These are phyloP conservation scores for Lunasporangiospora selenospora DNA, from an alignment of 192 early-diverging fungal species.

Conservation along the genomic window DNA sequence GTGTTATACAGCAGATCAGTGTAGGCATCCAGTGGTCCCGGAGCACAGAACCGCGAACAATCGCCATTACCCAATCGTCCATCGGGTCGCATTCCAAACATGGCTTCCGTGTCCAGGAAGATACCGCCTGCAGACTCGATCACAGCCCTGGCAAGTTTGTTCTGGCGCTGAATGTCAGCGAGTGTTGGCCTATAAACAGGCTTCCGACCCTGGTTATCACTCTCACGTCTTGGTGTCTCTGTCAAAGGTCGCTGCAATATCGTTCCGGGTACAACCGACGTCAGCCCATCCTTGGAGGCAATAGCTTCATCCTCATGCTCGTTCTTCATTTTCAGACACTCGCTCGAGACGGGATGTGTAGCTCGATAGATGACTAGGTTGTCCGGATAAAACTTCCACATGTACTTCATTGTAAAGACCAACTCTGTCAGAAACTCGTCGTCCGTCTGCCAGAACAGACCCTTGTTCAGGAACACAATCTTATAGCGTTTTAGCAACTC, in stretches of 20 bases:
- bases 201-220: not conserved
- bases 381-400: conserved; percentile 39
- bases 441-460: conserved; percentile 46
- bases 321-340: conserved; percentile 20
- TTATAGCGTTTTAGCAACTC: conserved; percentile 20
- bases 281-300: conserved; percentile 2
- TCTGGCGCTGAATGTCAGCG: conserved; percentile 54
- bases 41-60: conserved; percentile 62
- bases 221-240: not conserved
- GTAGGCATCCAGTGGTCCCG: conserved; percentile 60
- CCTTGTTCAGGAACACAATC: conserved; percentile 55
- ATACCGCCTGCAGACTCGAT: conserved; percentile 59
- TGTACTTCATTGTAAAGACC: conserved; percentile 37
- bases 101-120: conserved; percentile 54
- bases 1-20: conserved; percentile 39
- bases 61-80: conserved; percentile 59
- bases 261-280: conserved; percentile 7
- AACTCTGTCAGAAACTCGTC: conserved; percentile 43
- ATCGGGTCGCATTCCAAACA: conserved; percentile 53
- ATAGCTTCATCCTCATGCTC: conserved; percentile 21
- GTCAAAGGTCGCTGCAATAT: not conserved
- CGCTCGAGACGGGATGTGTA: conserved; percentile 20
- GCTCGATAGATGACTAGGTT: conserved; percentile 54
- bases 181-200: conserved; percentile 24
- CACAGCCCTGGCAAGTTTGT: conserved; percentile 55